phyloP scores from a whole-genome alignment of 208 protist genomes.

The Herpetomonas tarakana region DNA sequence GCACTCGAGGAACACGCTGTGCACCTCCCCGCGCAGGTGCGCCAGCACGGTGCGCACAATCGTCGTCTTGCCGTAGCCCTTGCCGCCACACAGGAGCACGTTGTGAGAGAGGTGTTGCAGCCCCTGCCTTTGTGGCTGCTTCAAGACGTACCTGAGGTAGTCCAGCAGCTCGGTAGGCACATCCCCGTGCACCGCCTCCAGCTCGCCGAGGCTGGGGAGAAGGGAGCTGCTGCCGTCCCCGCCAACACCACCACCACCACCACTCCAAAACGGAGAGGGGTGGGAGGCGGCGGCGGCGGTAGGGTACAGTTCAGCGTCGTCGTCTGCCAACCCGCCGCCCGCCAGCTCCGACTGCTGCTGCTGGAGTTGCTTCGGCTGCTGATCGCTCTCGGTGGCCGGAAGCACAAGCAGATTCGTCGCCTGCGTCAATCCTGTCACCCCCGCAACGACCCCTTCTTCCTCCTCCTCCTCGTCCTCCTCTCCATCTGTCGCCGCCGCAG shows the following conservation, averaged over 20 bases:
- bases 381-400: conserved; percentile 12
- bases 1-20: conserved; percentile 65
- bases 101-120: conserved; percentile 32
- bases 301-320: background rate
- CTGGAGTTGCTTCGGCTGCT: background rate
- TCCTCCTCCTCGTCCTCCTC: conserved; percentile 17
- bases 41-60: conserved; percentile 45
- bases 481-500: conserved; percentile 1
- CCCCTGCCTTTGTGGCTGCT: conserved; percentile 17
- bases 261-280: background rate
- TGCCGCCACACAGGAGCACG: conserved; percentile 78
- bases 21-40: conserved; percentile 31
- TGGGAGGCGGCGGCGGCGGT: background rate
- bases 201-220: conserved; percentile 18
- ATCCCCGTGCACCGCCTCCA: conserved; percentile 52
- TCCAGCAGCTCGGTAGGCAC: conserved; percentile 38
- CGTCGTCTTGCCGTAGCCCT: conserved; percentile 82
- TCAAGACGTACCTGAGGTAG: conserved; percentile 38
- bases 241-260: conserved; percentile 1
- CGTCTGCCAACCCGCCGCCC: no score
- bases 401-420: conserved; percentile 66
- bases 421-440: conserved; percentile 23
- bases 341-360: background rate
- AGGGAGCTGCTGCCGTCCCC: background rate
- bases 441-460: conserved; percentile 12